A percentile compares a stretch with the other conserved stretches of the same genome.
Evolutionary conservation across 768 basidiomycete genomes (phyloP).

Genomic region (Sistotremastrum niveocremeum): DNA sequence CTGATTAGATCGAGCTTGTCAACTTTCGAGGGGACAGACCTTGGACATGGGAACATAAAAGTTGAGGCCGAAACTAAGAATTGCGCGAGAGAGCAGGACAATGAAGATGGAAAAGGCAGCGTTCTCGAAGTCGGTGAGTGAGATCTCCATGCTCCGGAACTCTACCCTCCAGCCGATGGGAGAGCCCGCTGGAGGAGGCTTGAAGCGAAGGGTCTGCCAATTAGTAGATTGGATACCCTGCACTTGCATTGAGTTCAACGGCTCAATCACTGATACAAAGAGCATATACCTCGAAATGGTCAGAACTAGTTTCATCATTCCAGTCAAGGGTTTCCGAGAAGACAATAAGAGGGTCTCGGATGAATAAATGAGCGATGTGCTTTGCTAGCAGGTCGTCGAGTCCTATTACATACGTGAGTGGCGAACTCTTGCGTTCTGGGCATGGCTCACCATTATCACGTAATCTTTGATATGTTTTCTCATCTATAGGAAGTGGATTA

Average conservation of each 20-base stretch:
- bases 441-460: slow-evolving; percentile 54
- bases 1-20: slow-evolving; percentile 1
- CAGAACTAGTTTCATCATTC: slow-evolving; percentile 74
- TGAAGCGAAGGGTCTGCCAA: slow-evolving; percentile 98
- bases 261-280: neutral
- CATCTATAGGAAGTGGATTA: slow-evolving; percentile 65
- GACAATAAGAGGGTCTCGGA: slow-evolving; percentile 91
- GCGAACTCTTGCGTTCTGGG: too few species aligned
- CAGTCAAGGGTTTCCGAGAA: slow-evolving; percentile 91
- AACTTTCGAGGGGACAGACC: slow-evolving; percentile 25
- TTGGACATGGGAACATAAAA: slow-evolving; percentile 97
- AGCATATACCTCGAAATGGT: slow-evolving; percentile 80
- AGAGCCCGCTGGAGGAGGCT: slow-evolving; percentile 89
- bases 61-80: slow-evolving; percentile 82
- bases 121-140: slow-evolving; percentile 98
- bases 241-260: neutral
- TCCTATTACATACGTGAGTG: slow-evolving; percentile 28
- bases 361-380: slow-evolving; percentile 91
- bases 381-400: slow-evolving; percentile 79
- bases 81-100: slow-evolving; percentile 87
- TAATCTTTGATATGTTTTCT: slow-evolving; percentile 58
- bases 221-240: slow-evolving; percentile 99
- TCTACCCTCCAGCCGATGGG: slow-evolving; percentile 96
- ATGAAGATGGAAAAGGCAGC: slow-evolving; percentile 93
- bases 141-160: slow-evolving; percentile 98